phyloP scores from a whole-genome alignment of 345 rosid species.

The Dimocarpus longan region DNA sequence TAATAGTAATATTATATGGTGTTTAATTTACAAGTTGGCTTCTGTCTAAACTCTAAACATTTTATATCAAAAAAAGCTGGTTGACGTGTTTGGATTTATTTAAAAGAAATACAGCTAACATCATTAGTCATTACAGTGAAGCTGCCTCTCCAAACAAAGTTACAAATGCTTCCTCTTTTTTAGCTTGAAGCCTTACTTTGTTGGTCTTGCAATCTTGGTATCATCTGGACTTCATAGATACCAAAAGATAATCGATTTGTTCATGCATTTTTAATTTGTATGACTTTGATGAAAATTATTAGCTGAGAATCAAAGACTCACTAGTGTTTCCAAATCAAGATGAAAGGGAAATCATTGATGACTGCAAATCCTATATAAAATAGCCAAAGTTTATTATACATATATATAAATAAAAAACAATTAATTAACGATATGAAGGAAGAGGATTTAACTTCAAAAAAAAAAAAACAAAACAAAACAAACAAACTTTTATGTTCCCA shows the following conservation, averaged over 20 bases:
- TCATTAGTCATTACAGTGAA: background rate
- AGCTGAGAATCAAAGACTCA: background rate
- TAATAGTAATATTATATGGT: conserved; percentile 15
- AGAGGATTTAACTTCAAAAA: background rate
- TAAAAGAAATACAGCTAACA: conserved; percentile 27
- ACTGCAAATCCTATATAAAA: background rate
- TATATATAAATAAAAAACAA: too few species aligned
- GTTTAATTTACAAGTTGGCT: conserved; percentile 27
- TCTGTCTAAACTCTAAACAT: conserved; percentile 14
- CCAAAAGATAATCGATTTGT: background rate
- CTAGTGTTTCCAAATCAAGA: background rate
- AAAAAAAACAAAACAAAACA: too few species aligned
- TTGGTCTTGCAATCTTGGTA: conserved; percentile 20
- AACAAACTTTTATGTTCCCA: too few species aligned
- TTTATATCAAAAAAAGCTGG: conserved; percentile 18
- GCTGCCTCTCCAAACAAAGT: conserved; percentile 4
- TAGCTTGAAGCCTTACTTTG: background rate
- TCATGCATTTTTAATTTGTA: background rate
- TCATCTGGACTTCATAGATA: background rate
- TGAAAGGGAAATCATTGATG: too few species aligned
- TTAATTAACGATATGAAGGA: background rate
- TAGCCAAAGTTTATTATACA: background rate
- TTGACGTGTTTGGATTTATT: conserved; percentile 19
- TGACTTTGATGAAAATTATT: background rate
- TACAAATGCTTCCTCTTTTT: background rate